Percentiles rank a stretch among this genome's conserved stretches.
These are phyloP conservation scores for Vicia sativa DNA, from an alignment of 306 rosid species.

Conservation along the genomic window DNA sequence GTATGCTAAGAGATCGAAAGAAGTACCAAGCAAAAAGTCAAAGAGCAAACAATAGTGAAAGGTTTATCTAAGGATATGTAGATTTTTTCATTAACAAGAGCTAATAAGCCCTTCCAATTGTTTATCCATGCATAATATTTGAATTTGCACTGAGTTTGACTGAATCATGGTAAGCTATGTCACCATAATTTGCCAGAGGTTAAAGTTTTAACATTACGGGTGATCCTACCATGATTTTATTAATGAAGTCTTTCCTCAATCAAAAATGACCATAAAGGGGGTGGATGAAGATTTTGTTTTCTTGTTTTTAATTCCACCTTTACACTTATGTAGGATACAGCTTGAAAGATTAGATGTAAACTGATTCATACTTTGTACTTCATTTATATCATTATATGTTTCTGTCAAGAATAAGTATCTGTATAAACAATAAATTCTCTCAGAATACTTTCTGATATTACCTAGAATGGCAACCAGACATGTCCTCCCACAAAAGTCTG, in stretches of 20 bases:
- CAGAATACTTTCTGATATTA: too few relatives aligned
- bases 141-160: neutral
- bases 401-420: neutral
- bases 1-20: slow-evolving; percentile 47
- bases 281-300: slow-evolving; percentile 24
- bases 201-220: too few relatives aligned
- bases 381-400: neutral
- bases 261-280: slow-evolving; percentile 7
- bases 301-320: neutral
- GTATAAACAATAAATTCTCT: neutral
- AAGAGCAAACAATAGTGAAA: slow-evolving; percentile 33
- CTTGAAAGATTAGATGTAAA: slow-evolving; percentile 9
- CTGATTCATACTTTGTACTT: neutral
- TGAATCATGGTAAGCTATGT: neutral
- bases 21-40: slow-evolving; percentile 33
- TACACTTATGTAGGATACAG: neutral
- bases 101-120: neutral
- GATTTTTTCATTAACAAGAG: neutral
- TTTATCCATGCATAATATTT: neutral
- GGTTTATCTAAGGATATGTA: neutral
- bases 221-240: too few relatives aligned
- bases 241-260: too few relatives aligned
- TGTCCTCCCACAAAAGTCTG: too few relatives aligned
- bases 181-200: too few relatives aligned
- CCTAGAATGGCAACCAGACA: too few relatives aligned